Conservation (phyloP, 2,329 filamentous ascomycete genomes). For the Fonsecaea monophora region DNA sequence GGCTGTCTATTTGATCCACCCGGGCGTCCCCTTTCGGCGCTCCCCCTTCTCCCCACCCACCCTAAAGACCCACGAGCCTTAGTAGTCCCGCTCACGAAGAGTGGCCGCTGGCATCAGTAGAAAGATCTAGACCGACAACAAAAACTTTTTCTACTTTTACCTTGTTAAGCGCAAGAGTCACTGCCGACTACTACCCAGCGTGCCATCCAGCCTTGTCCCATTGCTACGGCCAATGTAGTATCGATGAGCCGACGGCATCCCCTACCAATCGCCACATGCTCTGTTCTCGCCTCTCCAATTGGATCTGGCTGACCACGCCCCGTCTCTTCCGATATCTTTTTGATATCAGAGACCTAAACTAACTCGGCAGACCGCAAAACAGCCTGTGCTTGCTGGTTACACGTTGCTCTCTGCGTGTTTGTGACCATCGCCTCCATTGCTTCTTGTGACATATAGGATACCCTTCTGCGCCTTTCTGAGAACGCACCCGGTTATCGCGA, state of each 20-base stretch:
- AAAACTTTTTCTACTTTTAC: neutral
- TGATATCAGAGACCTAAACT: constrained; percentile 15
- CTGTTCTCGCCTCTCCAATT: constrained; percentile 8
- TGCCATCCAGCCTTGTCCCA: neutral
- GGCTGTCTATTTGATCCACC: too few species aligned
- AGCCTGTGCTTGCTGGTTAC: neutral
- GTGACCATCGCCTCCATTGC: neutral
- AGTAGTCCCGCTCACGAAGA: neutral
- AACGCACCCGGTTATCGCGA: neutral
- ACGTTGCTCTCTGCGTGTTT: neutral
- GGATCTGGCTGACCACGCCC: neutral
- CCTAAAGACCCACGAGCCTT: neutral
- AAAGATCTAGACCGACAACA: neutral
- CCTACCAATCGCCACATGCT: constrained; percentile 13
- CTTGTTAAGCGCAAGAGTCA: neutral
- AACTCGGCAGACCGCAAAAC: neutral
- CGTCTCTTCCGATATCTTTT: constrained; percentile 8
- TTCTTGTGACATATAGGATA: constrained; percentile 3
- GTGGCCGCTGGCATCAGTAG: neutral
- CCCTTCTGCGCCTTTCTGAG: neutral
- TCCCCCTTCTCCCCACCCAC: neutral
- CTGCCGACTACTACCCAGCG: neutral
- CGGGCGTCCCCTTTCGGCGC: too few species aligned
- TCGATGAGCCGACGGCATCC: neutral
- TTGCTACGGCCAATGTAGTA: constrained; percentile 5